A percentile compares a stretch with the other conserved stretches of the same genome.
These are phyloP conservation scores for Akanthomyces uredinophilus DNA, from an alignment of 2,329 filamentous ascomycete species.

Conservation along the genomic window DNA sequence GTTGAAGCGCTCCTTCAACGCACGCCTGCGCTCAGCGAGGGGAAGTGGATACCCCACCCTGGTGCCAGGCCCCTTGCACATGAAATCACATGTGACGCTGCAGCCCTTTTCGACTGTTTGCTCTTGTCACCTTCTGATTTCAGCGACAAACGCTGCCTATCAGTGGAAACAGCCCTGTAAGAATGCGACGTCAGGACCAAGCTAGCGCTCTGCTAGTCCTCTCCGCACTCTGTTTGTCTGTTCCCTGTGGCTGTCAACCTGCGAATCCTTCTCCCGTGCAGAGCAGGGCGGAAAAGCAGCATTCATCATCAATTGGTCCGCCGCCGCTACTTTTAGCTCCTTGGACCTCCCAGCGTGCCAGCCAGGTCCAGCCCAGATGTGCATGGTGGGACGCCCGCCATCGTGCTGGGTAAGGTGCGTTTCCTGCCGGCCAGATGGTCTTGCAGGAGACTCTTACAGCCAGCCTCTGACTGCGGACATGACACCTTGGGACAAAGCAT, in stretches of 20 bases:
- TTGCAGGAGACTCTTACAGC: background rate
- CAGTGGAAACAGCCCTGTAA: background rate
- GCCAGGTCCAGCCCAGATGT: background rate
- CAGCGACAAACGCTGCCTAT: background rate
- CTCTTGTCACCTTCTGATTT: too few species aligned
- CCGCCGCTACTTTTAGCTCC: background rate
- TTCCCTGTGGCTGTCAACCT: too few species aligned
- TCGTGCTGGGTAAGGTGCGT: background rate
- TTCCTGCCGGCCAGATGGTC: background rate
- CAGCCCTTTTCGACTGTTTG: background rate
- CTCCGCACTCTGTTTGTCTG: too few species aligned
- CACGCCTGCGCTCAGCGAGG: background rate
- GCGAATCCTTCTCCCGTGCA: too few species aligned
- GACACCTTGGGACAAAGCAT: too few species aligned
- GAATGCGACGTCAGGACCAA: background rate
- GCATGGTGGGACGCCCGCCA: background rate
- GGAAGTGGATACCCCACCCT: too few species aligned
- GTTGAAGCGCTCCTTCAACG: background rate
- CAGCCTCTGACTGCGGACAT: too few species aligned
- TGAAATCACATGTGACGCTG: constrained; percentile 2
- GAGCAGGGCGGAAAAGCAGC: too few species aligned
- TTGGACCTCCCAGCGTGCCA: background rate
- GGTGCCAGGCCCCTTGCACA: background rate
- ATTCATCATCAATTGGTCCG: background rate
- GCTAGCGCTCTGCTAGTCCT: too few species aligned